A percentile compares a stretch with the other conserved stretches of the same genome.
Conservation (phyloP, 1,284 basidiomycete species). For the Cryptococcus hybrid region DNA sequence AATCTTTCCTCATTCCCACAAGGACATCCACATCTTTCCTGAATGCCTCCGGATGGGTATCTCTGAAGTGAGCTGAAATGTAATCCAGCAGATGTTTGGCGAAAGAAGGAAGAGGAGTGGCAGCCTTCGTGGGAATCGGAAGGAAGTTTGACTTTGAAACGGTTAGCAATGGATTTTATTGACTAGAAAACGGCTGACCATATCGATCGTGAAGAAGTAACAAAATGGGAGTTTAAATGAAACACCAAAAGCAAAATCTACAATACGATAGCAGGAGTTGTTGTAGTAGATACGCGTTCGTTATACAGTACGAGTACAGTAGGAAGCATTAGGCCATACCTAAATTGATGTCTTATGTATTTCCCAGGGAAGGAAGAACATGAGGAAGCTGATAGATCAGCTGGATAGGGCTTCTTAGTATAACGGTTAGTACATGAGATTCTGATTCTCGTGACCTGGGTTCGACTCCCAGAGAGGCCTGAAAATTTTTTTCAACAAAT, state of each 20-base stretch:
- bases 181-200: no score
- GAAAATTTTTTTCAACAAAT: no score
- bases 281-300: no score
- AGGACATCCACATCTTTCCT: conserved; percentile 72
- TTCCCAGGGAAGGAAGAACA: no score
- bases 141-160: conserved; percentile 61
- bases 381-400: no score
- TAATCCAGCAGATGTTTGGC: conserved; percentile 63
- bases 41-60: conserved; percentile 88
- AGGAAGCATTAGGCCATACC: no score
- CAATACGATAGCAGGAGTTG: no score
- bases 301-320: no score
- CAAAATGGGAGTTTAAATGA: no score
- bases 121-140: conserved; percentile 71
- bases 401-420: not conserved
- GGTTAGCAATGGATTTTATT: not conserved
- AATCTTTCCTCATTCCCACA: conserved; percentile 66
- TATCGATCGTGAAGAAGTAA: no score
- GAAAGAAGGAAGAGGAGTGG: conserved; percentile 59
- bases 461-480: conserved; percentile 2
- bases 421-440: conserved; percentile 7
- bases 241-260: no score
- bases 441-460: conserved; percentile 5
- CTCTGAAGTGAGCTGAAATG: conserved; percentile 64
- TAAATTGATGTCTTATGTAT: no score